A percentile compares a stretch with the other conserved stretches of the same genome.
Conservation (phyloP, 192 early-diverging fungal genomes). For the Coemansia biformis region DNA sequence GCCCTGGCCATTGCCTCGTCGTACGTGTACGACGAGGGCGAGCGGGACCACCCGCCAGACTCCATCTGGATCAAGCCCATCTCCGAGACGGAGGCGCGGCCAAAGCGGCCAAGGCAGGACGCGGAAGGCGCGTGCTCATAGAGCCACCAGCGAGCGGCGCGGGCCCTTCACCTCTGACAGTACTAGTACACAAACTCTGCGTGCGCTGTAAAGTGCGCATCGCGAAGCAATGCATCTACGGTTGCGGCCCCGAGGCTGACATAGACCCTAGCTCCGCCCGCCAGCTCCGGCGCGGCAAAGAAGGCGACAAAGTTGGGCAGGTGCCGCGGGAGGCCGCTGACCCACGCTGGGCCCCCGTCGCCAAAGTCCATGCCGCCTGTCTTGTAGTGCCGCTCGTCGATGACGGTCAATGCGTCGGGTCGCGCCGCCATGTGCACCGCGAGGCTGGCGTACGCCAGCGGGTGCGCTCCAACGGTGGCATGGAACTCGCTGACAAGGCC, state of each 20-base stretch:
- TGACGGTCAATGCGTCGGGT: constrained; percentile 8
- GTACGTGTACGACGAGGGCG: constrained; percentile 94
- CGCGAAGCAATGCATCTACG: constrained; percentile 2
- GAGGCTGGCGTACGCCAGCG: constrained; percentile 10
- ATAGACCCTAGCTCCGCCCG: constrained; percentile 15
- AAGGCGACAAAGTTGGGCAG: constrained; percentile 35
- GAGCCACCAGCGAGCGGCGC: too few relatives aligned
- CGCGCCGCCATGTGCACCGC: constrained; percentile 5
- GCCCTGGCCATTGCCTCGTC: constrained; percentile 80
- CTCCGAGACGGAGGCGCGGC: constrained; percentile 56
- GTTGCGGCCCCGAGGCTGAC: constrained; percentile 12
- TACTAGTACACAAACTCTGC: constrained; percentile 8
- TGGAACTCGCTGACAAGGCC: constrained; percentile 13
- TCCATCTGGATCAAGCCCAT: constrained; percentile 74
- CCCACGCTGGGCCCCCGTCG: constrained; percentile 25
- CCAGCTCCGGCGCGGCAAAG: constrained; percentile 4
- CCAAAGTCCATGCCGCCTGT: constrained; percentile 32
- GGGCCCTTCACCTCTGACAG: too few relatives aligned
- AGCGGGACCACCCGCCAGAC: constrained; percentile 79
- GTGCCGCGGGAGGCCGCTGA: constrained; percentile 26
- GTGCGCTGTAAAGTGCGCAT: constrained; percentile 21
- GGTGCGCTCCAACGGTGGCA: constrained; percentile 11
- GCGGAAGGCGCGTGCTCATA: too few relatives aligned
- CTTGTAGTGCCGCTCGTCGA: constrained; percentile 28
- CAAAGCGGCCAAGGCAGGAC: constrained; percentile 37